phyloP scores from a whole-genome alignment of 192 early-diverging fungal species.

The Chytriomyces sp. region DNA sequence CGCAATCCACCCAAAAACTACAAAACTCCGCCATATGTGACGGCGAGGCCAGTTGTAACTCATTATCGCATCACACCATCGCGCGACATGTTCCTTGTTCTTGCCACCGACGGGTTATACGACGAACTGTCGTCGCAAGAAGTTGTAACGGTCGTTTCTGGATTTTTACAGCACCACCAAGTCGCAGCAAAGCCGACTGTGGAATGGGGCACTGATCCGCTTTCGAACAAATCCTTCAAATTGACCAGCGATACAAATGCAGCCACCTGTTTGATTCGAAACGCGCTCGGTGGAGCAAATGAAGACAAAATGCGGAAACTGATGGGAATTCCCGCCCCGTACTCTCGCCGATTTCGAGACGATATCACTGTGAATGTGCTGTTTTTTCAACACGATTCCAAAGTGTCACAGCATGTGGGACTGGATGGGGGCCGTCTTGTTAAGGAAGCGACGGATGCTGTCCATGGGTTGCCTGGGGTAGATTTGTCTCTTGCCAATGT shows the following conservation, averaged over 20 bases:
- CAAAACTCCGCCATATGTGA: constrained; percentile 58
- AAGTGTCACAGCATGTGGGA: not conserved
- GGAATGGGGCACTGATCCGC: constrained; percentile 30
- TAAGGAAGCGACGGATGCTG: constrained; percentile 5
- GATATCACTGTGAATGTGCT: constrained; percentile 61
- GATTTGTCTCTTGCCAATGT: constrained; percentile 35
- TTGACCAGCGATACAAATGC: constrained; percentile 46
- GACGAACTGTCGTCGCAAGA: constrained; percentile 47
- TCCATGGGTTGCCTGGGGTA: constrained; percentile 15
- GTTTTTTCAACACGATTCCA: constrained; percentile 41
- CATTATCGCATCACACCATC: constrained; percentile 42
- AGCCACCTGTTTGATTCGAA: constrained; percentile 56
- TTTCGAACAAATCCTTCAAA: constrained; percentile 14
- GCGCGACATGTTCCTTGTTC: constrained; percentile 51
- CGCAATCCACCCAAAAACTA: constrained; percentile 40
- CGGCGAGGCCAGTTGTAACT: constrained; percentile 54
- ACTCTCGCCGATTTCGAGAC: constrained; percentile 50
- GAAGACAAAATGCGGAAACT: constrained; percentile 33
- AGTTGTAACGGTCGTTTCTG: constrained; percentile 41
- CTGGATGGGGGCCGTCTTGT: constrained; percentile 15
- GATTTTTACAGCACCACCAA: constrained; percentile 40
- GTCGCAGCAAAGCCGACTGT: constrained; percentile 29
- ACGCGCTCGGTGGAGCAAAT: constrained; percentile 46
- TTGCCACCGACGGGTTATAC: constrained; percentile 59
- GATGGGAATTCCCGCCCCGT: constrained; percentile 52